phyloP scores from a whole-genome alignment of 2,329 filamentous ascomycete species.

The Neocatenulostroma microsporum region DNA sequence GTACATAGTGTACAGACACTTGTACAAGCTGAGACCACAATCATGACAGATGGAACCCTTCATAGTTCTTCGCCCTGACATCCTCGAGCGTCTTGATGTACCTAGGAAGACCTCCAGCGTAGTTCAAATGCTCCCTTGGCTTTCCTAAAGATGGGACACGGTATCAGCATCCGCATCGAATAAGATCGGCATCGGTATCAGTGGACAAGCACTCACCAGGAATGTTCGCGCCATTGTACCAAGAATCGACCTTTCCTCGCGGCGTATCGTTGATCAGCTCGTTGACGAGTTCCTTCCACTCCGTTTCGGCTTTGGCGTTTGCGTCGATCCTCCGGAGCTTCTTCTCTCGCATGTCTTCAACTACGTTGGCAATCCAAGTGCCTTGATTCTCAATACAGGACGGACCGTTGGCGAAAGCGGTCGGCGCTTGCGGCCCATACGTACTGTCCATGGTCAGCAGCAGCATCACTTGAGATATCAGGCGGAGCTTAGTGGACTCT shows the following conservation, averaged over 20 bases:
- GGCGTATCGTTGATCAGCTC: slow-evolving; percentile 6
- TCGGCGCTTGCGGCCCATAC: slow-evolving; percentile 39
- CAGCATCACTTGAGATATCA: too few species aligned
- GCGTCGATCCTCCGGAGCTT: slow-evolving; percentile 7
- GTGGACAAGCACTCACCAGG: background rate
- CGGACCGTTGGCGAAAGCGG: slow-evolving; percentile 37
- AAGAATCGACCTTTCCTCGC: slow-evolving; percentile 3
- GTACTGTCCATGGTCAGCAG: background rate
- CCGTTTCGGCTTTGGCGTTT: slow-evolving; percentile 4
- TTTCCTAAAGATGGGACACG: too few species aligned
- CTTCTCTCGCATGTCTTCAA: slow-evolving; percentile 17
- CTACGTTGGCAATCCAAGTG: slow-evolving; percentile 30
- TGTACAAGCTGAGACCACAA: too few species aligned
- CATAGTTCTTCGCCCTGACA: slow-evolving; percentile 1
- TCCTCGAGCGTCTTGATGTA: slow-evolving; percentile 4
- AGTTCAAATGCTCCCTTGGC: slow-evolving; percentile 3
- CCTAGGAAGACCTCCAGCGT: slow-evolving; percentile 3
- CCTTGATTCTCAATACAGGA: slow-evolving; percentile 37
- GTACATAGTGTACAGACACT: too few species aligned
- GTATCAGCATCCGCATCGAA: too few species aligned
- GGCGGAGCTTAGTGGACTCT: too few species aligned
- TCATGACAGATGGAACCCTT: slow-evolving; percentile 2
- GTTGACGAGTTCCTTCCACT: slow-evolving; percentile 7
- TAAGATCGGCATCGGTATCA: background rate
- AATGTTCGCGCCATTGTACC: slow-evolving; percentile 2